Evolutionary conservation across 441 rosid genomes (phyloP).

Genomic region (Mallotus japonicus): DNA sequence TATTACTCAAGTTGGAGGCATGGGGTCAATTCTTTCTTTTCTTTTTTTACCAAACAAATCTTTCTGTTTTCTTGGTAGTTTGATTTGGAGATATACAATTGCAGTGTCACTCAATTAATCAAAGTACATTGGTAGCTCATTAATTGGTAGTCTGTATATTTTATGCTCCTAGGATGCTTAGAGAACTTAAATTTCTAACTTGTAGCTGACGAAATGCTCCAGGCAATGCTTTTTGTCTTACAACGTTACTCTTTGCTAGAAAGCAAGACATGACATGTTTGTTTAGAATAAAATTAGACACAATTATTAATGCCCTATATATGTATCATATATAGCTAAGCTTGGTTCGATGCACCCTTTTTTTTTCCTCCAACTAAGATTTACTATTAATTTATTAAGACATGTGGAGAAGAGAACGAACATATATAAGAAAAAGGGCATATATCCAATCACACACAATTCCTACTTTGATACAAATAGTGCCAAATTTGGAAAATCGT

Average conservation of each 20-base stretch:
- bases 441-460: conserved; percentile 31
- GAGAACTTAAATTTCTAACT: background rate
- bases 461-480: conserved; percentile 31
- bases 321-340: no score
- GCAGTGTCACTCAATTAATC: no score
- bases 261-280: background rate
- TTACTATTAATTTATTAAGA: background rate
- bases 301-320: background rate
- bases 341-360: background rate
- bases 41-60: no score
- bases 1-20: no score
- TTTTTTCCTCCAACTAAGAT: no score
- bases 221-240: background rate
- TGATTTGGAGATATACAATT: no score
- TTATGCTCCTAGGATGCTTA: background rate
- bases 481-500: conserved; percentile 40
- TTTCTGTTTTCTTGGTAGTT: no score
- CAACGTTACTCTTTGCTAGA: background rate
- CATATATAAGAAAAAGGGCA: background rate
- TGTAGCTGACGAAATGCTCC: conserved; percentile 6
- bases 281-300: background rate
- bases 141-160: no score
- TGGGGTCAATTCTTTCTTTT: no score
- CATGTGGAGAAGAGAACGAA: background rate
- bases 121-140: no score